Evolutionary conservation across 495 filamentous ascomycete species (phyloP).

Genomic region (Neurospora africana): DNA sequence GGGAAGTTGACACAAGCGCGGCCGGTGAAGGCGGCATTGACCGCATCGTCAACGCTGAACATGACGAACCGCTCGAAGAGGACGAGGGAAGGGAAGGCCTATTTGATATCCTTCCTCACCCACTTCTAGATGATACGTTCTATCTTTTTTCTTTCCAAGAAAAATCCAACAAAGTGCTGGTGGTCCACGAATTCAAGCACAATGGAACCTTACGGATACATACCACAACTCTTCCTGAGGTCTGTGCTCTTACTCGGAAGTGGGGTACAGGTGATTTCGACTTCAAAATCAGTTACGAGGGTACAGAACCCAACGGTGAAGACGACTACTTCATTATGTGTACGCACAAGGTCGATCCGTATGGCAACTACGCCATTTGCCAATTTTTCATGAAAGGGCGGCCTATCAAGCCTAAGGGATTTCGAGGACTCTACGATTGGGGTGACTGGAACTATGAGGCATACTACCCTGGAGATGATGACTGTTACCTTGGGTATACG

Average conservation of each 20-base stretch:
- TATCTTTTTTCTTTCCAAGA: not conserved
- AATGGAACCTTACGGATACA: not conserved
- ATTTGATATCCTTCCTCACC: not conserved
- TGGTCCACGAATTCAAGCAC: not conserved
- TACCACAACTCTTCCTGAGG: not conserved
- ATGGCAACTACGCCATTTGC: not conserved
- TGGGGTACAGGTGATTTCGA: not conserved
- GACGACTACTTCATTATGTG: not conserved
- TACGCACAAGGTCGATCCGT: not conserved
- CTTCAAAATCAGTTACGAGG: not conserved
- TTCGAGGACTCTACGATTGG: not conserved
- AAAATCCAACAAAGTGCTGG: not conserved
- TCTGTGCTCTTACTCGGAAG: not conserved
- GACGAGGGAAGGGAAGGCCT: not conserved
- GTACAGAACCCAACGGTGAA: not conserved
- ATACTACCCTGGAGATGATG: not conserved
- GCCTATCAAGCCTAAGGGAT: not conserved
- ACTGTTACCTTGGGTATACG: not conserved
- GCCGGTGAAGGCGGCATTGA: not conserved
- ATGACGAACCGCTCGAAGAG: not conserved
- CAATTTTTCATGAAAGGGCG: not conserved
- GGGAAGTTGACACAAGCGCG: not conserved
- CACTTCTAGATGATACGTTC: not conserved
- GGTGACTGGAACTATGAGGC: not conserved
- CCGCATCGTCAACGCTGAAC: not conserved